Evolutionary conservation across 2,329 filamentous ascomycete species (phyloP), one percentile per base, ranked within the genome.

Genomic region (Cladobotryum protrusum): DNA sequence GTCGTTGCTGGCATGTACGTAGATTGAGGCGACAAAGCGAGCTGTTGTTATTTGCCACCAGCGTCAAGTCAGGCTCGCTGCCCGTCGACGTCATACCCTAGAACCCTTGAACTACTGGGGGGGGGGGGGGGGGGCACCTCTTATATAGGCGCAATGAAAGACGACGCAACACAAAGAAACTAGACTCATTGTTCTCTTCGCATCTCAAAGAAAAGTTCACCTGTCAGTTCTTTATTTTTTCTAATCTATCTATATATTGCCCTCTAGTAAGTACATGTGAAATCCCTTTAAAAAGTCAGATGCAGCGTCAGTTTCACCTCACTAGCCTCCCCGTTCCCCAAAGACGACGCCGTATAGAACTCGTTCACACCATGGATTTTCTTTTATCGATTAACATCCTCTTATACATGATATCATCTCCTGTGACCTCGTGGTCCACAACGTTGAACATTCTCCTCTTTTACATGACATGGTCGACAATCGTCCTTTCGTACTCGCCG

Each of bases 371-470:
- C 24, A 81, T 87, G 75, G 82, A 86, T 61, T 67, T 87, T 19
- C 72, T 91, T 44, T 72, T 91, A 50, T 87, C 86, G 2, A 75
- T 92, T 35, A 87, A 87, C 1, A 77, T 89, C 55, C 69, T 88
- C 37, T 86, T 85, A 24, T 86, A 84, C 60, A 74, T 87, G 59
- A 72, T 83, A 44, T 76, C 81, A 17, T 79, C 81, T 2, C 72
- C 77, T 43, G 65, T 82, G 51, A 78, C 81, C 6, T 85, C 86
- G 6, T 90, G 86, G 72, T 85, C 76, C 13, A 92, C 89, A 1
- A 90, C 85, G 1, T 74, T 95, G 55, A 96, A 93, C 66, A 71
- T 95, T 19, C 72, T 95, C 54, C 91, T 95, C 73, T 93, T 96
- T 68, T 92, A 90, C 66, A 79, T 95, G 72, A 92, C 88, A 58